Conservation (phyloP, 495 filamentous ascomycete species). For the Penicillium coprophilum region DNA sequence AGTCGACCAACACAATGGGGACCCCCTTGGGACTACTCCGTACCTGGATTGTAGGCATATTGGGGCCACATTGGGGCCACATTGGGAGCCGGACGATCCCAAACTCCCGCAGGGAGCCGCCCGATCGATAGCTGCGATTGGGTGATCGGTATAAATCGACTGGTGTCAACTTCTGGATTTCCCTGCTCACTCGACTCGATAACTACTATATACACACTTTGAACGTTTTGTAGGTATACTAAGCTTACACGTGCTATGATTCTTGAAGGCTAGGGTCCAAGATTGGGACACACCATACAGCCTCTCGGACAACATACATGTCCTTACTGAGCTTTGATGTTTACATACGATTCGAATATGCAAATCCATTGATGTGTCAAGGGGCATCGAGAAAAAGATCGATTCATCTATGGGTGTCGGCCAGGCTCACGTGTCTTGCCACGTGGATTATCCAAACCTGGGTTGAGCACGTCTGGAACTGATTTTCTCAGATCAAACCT, state of each 20-base stretch:
- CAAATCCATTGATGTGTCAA: not conserved
- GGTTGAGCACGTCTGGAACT: not conserved
- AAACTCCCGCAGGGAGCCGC: slow-evolving; percentile 20
- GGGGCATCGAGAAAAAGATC: not conserved
- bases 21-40: no score
- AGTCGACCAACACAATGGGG: no score
- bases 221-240: no score
- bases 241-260: not conserved
- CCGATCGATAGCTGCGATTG: slow-evolving; percentile 15
- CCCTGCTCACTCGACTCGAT: no score
- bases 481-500: not conserved
- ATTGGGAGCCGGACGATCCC: slow-evolving; percentile 16
- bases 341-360: not conserved
- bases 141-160: slow-evolving; percentile 15
- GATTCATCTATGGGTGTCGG: not conserved
- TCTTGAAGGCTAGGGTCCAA: not conserved
- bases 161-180: no score
- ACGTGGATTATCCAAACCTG: not conserved
- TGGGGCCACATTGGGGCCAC: no score
- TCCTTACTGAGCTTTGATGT: not conserved
- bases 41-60: no score
- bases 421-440: not conserved
- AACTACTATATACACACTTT: no score
- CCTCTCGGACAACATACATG: not conserved
- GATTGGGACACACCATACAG: not conserved